These are phyloP conservation scores for Suillus plorans DNA, from an alignment of 768 basidiomycete genomes.

Conservation along the genomic window DNA sequence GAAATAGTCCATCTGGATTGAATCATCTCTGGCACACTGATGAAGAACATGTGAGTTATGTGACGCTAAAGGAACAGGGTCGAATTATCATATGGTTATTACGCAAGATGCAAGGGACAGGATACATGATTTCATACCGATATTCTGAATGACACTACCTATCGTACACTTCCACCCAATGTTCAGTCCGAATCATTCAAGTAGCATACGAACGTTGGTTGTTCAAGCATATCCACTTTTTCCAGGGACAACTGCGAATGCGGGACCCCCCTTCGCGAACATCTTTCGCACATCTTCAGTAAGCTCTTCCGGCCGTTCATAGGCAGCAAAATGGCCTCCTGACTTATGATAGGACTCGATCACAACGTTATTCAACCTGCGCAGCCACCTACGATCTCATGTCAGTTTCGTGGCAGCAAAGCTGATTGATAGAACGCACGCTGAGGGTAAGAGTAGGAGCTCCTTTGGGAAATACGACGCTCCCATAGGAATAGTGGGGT, in stretches of 20 bases:
- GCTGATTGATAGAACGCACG: conserved; percentile 30
- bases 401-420: background rate
- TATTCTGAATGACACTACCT: conserved; percentile 53
- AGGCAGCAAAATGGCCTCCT: conserved; percentile 61
- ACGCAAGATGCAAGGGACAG: conserved; percentile 98
- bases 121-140: conserved; percentile 93
- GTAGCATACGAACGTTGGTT: background rate
- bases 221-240: conserved; percentile 39
- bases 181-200: background rate
- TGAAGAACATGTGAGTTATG: no score
- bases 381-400: conserved; percentile 40
- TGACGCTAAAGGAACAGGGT: conserved; percentile 48
- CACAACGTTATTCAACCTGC: conserved; percentile 38
- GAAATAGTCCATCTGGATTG: background rate
- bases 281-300: conserved; percentile 52
- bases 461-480: conserved; percentile 55
- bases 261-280: conserved; percentile 53
- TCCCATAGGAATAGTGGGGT: conserved; percentile 42
- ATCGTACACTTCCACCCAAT: background rate
- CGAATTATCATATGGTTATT: conserved; percentile 89
- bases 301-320: conserved; percentile 48
- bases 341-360: conserved; percentile 47
- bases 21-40: no score
- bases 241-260: conserved; percentile 47
- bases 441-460: conserved; percentile 31